Conservation (phyloP, 75 land plant genomes). For the Cunninghamia lanceolata region DNA sequence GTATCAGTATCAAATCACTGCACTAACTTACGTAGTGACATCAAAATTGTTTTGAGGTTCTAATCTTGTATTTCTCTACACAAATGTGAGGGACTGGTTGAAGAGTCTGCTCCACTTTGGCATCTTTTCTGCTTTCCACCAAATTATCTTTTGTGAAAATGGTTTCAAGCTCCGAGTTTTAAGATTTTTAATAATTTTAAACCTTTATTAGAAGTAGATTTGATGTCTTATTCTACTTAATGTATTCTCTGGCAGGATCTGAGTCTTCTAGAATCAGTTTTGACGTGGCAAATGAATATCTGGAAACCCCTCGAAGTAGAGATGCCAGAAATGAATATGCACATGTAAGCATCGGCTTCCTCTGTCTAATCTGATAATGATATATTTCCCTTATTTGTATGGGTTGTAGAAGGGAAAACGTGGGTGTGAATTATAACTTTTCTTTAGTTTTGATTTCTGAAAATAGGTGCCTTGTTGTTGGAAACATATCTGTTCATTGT, state of each 20-base stretch:
- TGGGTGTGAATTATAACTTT: not conserved
- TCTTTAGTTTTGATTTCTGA: not conserved
- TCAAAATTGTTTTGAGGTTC: not conserved
- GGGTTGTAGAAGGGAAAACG: not conserved
- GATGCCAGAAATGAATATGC: conserved; percentile 3
- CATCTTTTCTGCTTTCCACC: not conserved
- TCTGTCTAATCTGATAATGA: not conserved
- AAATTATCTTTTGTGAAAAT: not conserved
- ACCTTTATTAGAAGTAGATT: not conserved
- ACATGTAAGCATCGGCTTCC: not conserved
- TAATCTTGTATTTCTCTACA: not conserved
- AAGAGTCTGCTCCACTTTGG: not conserved
- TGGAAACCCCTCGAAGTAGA: not conserved
- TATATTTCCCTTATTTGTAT: not conserved
- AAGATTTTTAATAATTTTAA: not conserved
- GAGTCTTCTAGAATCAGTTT: conserved; percentile 34
- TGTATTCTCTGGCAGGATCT: conserved; percentile 19
- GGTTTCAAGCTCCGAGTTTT: not conserved
- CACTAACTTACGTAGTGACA: not conserved
- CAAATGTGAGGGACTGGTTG: not conserved
- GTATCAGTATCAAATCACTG: too few species aligned
- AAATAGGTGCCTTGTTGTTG: not conserved
- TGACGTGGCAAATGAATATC: conserved; percentile 12
- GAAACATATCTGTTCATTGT: not conserved
- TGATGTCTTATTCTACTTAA: not conserved